Evolutionary conservation across 2,329 filamentous ascomycete species (phyloP).

Genomic region (Ophiosphaerella herpotricha): DNA sequence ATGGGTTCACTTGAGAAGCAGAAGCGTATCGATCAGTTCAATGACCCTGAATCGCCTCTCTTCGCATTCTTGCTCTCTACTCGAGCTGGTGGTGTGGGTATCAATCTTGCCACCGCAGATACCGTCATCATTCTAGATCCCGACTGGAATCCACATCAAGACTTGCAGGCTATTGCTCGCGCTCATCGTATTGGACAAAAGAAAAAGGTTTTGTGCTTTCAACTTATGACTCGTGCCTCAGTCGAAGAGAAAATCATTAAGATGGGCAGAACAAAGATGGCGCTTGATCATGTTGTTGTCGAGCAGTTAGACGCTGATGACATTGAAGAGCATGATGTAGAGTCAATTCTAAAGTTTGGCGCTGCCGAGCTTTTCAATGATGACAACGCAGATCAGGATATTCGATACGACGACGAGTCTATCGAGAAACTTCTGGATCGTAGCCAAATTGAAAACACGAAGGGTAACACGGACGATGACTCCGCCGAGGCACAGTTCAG

Average conservation of each 20-base stretch:
- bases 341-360: conserved; percentile 85
- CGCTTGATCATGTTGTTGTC: conserved; percentile 91
- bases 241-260: conserved; percentile 97
- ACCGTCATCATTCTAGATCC: conserved; percentile 97
- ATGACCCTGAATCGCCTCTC: conserved; percentile 77
- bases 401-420: conserved; percentile 78
- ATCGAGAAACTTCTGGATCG: conserved; percentile 93
- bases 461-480: conserved; percentile 62
- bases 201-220: conserved; percentile 93
- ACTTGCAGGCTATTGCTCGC: conserved; percentile 91
- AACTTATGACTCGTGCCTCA: conserved; percentile 85
- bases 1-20: conserved; percentile 86
- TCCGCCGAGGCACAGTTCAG: conserved; percentile 81
- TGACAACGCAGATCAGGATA: conserved; percentile 69
- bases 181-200: conserved; percentile 96
- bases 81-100: conserved; percentile 92
- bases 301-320: conserved; percentile 89
- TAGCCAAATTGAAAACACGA: conserved; percentile 75
- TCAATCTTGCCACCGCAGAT: conserved; percentile 95
- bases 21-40: conserved; percentile 91
- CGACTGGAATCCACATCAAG: conserved; percentile 97
- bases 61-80: conserved; percentile 95
- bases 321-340: conserved; percentile 76
- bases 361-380: conserved; percentile 85
- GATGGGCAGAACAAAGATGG: conserved; percentile 94